Evolutionary conservation across 768 basidiomycete genomes (phyloP).

Genomic region (Boletus sensibilis): DNA sequence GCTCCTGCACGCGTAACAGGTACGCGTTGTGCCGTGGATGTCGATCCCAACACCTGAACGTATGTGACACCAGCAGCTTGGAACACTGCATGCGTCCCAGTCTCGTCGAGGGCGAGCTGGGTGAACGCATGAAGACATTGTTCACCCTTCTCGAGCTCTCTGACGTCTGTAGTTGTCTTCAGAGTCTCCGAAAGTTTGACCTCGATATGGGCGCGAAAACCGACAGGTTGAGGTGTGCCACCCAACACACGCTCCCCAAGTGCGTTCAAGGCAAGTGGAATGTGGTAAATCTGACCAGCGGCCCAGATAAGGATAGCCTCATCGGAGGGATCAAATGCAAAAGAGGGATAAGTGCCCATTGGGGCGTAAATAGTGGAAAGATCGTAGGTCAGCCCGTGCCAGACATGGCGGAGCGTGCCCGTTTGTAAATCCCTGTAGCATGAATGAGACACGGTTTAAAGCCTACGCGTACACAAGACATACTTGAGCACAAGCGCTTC

Average conservation of each 20-base stretch:
- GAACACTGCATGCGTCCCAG: slow-evolving; percentile 55
- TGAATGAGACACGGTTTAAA: not conserved
- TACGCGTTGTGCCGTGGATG: slow-evolving; percentile 36
- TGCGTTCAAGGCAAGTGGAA: slow-evolving; percentile 44
- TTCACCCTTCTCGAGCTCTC: slow-evolving; percentile 50
- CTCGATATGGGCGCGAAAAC: slow-evolving; percentile 62
- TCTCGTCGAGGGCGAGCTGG: slow-evolving; percentile 55
- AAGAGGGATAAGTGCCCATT: slow-evolving; percentile 79
- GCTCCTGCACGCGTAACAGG: slow-evolving; percentile 48
- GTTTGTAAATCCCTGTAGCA: slow-evolving; percentile 57
- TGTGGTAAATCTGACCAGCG: slow-evolving; percentile 62
- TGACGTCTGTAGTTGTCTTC: slow-evolving; percentile 47
- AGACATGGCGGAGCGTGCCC: slow-evolving; percentile 62
- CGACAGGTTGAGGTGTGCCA: slow-evolving; percentile 47
- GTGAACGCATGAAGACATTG: slow-evolving; percentile 64
- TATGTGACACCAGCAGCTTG: slow-evolving; percentile 57
- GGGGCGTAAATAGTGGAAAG: slow-evolving; percentile 62
- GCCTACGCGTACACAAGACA: slow-evolving; percentile 16
- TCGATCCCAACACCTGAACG: slow-evolving; percentile 23
- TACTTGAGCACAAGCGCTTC: slow-evolving; percentile 72
- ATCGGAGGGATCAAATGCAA: slow-evolving; percentile 47
- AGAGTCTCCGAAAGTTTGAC: slow-evolving; percentile 62
- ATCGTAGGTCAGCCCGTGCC: slow-evolving; percentile 71
- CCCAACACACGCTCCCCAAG: slow-evolving; percentile 48
- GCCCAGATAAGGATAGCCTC: slow-evolving; percentile 65